Percentiles rank a stretch among this genome's conserved stretches.
Evolutionary conservation across 1,284 basidiomycete species (phyloP).

Genomic region (Coniferiporia weirii): DNA sequence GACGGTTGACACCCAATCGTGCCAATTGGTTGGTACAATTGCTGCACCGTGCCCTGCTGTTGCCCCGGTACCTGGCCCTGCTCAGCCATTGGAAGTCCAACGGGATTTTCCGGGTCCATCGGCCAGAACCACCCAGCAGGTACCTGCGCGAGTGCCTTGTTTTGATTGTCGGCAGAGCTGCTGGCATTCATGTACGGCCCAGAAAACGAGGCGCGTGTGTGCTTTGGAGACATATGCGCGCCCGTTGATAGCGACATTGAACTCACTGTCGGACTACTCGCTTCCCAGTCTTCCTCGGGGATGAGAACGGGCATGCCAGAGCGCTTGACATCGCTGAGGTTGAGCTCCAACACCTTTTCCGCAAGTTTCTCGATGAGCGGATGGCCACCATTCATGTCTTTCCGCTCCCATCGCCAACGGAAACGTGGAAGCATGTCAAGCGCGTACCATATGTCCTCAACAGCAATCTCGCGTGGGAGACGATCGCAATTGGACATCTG

Average conservation of each 20-base stretch:
- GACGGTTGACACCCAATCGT: conserved; percentile 48
- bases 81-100: conserved; percentile 22
- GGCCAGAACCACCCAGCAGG: conserved; percentile 67
- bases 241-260: conserved; percentile 24
- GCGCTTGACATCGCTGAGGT: conserved; percentile 56
- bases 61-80: conserved; percentile 23
- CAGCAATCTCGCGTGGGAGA: conserved; percentile 54
- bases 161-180: not conserved
- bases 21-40: conserved; percentile 36
- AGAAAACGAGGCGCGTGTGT: conserved; percentile 4
- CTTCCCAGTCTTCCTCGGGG: conserved; percentile 68
- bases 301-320: conserved; percentile 53
- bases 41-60: conserved; percentile 17
- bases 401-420: conserved; percentile 83
- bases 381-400: conserved; percentile 68
- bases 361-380: conserved; percentile 76
- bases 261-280: conserved; percentile 29
- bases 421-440: conserved; percentile 79
- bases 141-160: conserved; percentile 48
- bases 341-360: conserved; percentile 67
- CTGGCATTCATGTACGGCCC: not conserved
- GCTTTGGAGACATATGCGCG: conserved; percentile 16
- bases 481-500: conserved; percentile 71
- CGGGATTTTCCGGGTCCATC: conserved; percentile 57
- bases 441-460: conserved; percentile 78